A percentile compares a stretch with the other conserved stretches of the same genome.
Evolutionary conservation across 495 filamentous ascomycete genomes (phyloP).

Genomic region (Halenospora varia): DNA sequence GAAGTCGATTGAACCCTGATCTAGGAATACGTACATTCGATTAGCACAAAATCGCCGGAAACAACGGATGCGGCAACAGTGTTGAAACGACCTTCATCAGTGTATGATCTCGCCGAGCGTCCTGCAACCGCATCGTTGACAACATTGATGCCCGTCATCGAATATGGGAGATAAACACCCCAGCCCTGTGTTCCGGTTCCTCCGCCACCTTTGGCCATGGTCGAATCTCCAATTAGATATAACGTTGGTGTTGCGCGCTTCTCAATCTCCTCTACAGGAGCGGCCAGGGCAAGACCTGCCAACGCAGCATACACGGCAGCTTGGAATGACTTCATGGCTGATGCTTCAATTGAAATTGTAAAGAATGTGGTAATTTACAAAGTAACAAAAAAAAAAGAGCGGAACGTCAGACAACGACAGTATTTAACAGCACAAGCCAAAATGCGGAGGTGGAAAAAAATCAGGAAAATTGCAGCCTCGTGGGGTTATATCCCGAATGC

Average conservation of each 20-base stretch:
- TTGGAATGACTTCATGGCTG: not conserved
- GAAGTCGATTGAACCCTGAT: not conserved
- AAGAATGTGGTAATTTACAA: not conserved
- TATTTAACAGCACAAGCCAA: not conserved
- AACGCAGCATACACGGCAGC: not conserved
- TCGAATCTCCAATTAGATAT: constrained; percentile 55
- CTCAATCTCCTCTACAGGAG: not conserved
- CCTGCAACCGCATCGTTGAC: constrained; percentile 57
- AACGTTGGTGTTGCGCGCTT: constrained; percentile 30
- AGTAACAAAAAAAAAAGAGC: not conserved
- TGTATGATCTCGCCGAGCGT: constrained; percentile 57
- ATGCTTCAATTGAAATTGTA: not conserved
- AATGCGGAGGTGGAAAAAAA: not conserved
- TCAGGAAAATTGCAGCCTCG: not conserved
- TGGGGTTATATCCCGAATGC: not conserved
- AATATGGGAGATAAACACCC: constrained; percentile 52
- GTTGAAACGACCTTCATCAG: constrained; percentile 55
- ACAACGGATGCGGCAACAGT: constrained; percentile 44
- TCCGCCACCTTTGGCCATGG: constrained; percentile 43
- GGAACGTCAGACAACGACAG: not conserved
- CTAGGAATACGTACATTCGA: constrained; percentile 9
- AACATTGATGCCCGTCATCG: constrained; percentile 39
- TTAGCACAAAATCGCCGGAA: constrained; percentile 41
- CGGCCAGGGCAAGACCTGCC: not conserved
- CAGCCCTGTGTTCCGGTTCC: constrained; percentile 45